phyloP scores from a whole-genome alignment of 1,284 basidiomycete genomes.

The Hemileia vastatrix region DNA sequence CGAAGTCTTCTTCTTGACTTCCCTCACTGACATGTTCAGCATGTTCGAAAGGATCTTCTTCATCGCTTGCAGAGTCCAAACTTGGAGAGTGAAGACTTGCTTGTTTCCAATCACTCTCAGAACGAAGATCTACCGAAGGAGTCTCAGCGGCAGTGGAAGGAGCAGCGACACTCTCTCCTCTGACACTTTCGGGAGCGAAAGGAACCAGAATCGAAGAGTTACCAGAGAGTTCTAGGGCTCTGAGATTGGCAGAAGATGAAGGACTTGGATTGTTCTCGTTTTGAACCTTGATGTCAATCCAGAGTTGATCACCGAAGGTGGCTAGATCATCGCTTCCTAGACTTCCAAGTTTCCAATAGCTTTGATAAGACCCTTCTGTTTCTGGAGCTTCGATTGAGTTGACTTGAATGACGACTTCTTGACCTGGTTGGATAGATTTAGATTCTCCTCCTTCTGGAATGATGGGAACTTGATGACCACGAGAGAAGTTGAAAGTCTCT shows the following conservation, averaged over 20 bases:
- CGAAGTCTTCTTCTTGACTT: conserved; percentile 1
- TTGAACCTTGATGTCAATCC: conserved; percentile 20
- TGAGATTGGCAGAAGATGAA: background rate
- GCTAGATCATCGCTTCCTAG: too few relatives aligned
- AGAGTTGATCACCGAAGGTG: conserved; percentile 23
- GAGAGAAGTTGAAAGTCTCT: background rate
- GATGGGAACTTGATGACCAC: background rate
- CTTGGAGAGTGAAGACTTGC: background rate
- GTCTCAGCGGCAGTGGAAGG: background rate
- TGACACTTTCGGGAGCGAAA: conserved; percentile 11
- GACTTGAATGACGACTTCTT: conserved; percentile 2
- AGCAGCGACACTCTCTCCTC: background rate
- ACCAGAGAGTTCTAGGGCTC: background rate
- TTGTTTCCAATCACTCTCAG: background rate
- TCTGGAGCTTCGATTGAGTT: conserved; percentile 5
- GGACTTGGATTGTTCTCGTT: background rate
- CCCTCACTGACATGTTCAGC: background rate
- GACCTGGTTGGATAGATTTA: conserved; percentile 1
- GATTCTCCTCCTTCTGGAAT: background rate
- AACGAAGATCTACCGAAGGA: background rate
- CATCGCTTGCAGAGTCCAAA: conserved; percentile 5
- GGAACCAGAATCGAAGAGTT: conserved; percentile 2
- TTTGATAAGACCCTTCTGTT: background rate
- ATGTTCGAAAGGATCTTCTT: conserved; percentile 1
- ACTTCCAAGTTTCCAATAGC: conserved; percentile 12